A percentile compares a stretch with the other conserved stretches of the same genome.
Conservation (phyloP, 345 rosid genomes). For the Bruguiera gymnorhiza region DNA sequence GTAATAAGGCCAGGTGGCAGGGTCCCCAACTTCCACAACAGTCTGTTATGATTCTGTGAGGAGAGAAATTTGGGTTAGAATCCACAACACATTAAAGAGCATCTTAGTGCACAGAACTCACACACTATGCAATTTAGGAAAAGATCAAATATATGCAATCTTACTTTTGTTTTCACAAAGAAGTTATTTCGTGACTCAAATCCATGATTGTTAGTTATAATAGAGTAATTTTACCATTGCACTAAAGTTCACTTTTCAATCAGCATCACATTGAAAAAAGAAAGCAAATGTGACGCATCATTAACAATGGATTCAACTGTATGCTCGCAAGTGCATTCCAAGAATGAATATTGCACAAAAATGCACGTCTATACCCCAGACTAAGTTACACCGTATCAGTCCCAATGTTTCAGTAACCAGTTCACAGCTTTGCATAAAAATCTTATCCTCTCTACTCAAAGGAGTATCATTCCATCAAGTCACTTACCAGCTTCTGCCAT, state of each 20-base stretch:
- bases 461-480: not conserved
- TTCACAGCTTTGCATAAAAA: not conserved
- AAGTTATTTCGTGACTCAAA: too few species aligned
- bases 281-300: not conserved
- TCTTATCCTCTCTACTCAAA: not conserved
- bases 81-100: not conserved
- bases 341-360: conserved; percentile 1
- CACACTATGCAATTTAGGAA: not conserved
- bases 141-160: too few species aligned
- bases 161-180: too few species aligned
- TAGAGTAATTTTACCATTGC: too few species aligned
- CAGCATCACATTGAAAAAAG: too few species aligned
- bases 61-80: conserved; percentile 10
- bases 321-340: not conserved
- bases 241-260: too few species aligned
- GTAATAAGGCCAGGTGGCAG: conserved; percentile 73
- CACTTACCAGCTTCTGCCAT: conserved; percentile 90
- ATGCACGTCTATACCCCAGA: conserved; percentile 1
- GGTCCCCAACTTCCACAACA: conserved; percentile 78
- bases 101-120: not conserved
- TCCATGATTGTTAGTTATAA: too few species aligned
- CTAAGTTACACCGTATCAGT: not conserved
- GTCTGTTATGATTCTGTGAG: conserved; percentile 70
- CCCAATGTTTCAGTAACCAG: not conserved
- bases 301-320: not conserved